A percentile compares a stretch with the other conserved stretches of the same genome.
Conservation (phyloP, 768 basidiomycete genomes). For the Tulasnella sp. region DNA sequence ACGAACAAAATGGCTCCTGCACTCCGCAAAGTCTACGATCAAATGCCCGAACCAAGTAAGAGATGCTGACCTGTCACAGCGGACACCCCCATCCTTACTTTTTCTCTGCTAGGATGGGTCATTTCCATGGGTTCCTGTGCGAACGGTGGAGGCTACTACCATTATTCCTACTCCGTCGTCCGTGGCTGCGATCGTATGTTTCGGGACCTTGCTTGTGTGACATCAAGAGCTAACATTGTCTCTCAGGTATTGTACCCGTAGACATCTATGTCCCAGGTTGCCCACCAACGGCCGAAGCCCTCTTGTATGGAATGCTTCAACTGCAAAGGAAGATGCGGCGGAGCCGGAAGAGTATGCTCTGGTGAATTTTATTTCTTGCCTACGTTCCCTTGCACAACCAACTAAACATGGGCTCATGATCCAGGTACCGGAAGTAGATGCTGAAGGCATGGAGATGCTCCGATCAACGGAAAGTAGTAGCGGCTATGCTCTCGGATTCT, state of each 20-base stretch:
- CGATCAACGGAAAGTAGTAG: background rate
- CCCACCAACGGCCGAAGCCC: conserved; percentile 92
- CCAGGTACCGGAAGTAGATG: conserved; percentile 30
- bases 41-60: conserved; percentile 96
- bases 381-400: background rate
- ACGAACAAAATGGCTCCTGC: conserved; percentile 99
- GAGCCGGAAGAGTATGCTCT: conserved; percentile 79
- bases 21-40: conserved; percentile 91
- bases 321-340: conserved; percentile 94
- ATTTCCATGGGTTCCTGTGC: conserved; percentile 99
- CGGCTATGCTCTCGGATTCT: background rate
- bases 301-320: conserved; percentile 95
- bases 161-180: conserved; percentile 98
- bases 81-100: background rate
- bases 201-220: conserved; percentile 21
- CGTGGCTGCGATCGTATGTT: conserved; percentile 91
- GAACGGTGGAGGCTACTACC: conserved; percentile 95
- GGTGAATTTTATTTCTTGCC: conserved; percentile 47
- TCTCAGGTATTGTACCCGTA: conserved; percentile 89
- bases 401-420: background rate
- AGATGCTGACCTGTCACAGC: conserved; percentile 30
- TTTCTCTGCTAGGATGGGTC: conserved; percentile 68
- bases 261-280: conserved; percentile 98
- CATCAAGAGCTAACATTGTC: background rate
- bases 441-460: background rate